Evolutionary conservation across 805 yeast species (phyloP), one percentile per base, ranked within the genome.

Genomic region (Henningerozyma blattae): DNA sequence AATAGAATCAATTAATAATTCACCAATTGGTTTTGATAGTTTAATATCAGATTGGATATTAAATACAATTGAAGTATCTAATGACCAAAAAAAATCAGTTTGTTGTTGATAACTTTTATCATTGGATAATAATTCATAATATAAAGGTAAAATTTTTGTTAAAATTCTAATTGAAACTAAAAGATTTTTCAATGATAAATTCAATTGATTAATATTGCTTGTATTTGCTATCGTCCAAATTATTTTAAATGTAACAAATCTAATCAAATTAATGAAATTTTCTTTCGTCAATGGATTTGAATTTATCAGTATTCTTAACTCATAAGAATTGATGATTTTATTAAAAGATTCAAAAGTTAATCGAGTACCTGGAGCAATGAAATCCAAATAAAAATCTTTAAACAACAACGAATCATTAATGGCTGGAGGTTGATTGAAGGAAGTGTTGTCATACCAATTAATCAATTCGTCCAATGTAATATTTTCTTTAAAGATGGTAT

Each of bases 121-220:
- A 9, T 59, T 49, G 15, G 10, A 15, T 20, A 25, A 17, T n/a
- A 28, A 13, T 54, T 86, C 94, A 46, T 69, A 81, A 5, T 78
- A 48, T 31, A 72, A 67, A 0, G 95, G 95, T 15, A 81, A 41
- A 3, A 81, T 34, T 39, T 73, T 69, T 3, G 83, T 72, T 27
- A 87, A 54, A 4, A 80, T 52, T 25, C 95, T 65, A 5, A 78
- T 45, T 45, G 84, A 75, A 38, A 74, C 77, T 31, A 80, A 56
- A 9, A 76, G 47, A 40, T 71, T 37, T 29, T 37, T 27, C 28
- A 46, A 31, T 31, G 41, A 38, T 12, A 28, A 27, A 26, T 39
- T 38, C 29, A 40, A 31, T 18, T 20, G 12, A 24, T 24, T 24
- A 25, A 32, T 20, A 17, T 18, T 14, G 7, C 13, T 18, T 18